A percentile compares a stretch with the other conserved stretches of the same genome.
phyloP scores from a whole-genome alignment of 345 rosid genomes.

The rapeseed (Brassica napus) region Da-Ae NC_063435.1:26335501-26336000 shows the following conservation, averaged over 20 bases:
- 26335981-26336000: neutral
- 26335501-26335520: neutral
- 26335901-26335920: neutral
- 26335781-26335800: neutral
- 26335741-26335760: neutral
- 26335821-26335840: neutral
- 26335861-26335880: neutral
- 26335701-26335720: neutral
- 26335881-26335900: neutral
- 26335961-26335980: neutral
- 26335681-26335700: neutral
- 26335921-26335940: slow-evolving; percentile 19
- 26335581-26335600: neutral
- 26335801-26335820: neutral
- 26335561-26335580: neutral
- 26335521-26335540: neutral
- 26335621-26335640: neutral
- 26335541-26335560: neutral
- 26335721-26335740: neutral
- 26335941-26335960: slow-evolving; percentile 2
- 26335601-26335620: neutral
- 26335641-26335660: neutral
- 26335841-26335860: neutral
- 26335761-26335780: neutral
- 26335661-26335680: neutral